A percentile compares a stretch with the other conserved stretches of the same genome.
Evolutionary conservation across 495 filamentous ascomycete species (phyloP).

Genomic region (Opeltia flavorubescens): DNA sequence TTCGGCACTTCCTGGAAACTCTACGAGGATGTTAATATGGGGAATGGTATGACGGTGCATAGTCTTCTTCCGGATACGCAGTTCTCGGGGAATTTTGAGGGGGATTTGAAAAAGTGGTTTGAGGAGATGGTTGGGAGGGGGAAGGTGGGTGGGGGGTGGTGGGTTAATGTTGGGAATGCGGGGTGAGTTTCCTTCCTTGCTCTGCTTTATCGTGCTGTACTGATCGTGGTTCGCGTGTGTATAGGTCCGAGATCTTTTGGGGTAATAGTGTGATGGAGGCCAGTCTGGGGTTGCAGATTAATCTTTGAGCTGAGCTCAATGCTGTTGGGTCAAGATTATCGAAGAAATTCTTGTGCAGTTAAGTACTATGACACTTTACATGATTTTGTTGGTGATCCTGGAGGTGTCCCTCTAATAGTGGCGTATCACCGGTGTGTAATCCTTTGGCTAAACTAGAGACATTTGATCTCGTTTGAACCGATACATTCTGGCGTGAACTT

Average conservation of each 20-base stretch:
- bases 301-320: slow-evolving; percentile 10
- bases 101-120: slow-evolving; percentile 28
- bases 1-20: slow-evolving; percentile 26
- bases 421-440: no score
- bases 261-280: slow-evolving; percentile 21
- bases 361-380: no score
- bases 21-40: slow-evolving; percentile 22
- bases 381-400: no score
- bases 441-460: no score
- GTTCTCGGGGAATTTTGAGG: slow-evolving; percentile 22
- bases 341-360: no score
- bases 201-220: background rate
- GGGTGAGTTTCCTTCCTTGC: slow-evolving; percentile 13
- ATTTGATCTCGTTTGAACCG: no score
- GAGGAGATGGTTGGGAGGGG: slow-evolving; percentile 19
- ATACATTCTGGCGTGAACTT: no score
- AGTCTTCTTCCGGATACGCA: slow-evolving; percentile 18
- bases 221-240: background rate
- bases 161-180: slow-evolving; percentile 27
- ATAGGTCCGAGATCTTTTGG: slow-evolving; percentile 26
- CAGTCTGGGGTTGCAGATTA: slow-evolving; percentile 20
- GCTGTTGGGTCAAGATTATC: no score
- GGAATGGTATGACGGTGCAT: slow-evolving; percentile 23
- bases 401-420: no score
- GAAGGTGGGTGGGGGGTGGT: slow-evolving; percentile 16